A percentile compares a stretch with the other conserved stretches of the same genome.
Evolutionary conservation across 2,329 filamentous ascomycete species (phyloP).

Genomic region (Mycosphaerelloides madeirae): DNA sequence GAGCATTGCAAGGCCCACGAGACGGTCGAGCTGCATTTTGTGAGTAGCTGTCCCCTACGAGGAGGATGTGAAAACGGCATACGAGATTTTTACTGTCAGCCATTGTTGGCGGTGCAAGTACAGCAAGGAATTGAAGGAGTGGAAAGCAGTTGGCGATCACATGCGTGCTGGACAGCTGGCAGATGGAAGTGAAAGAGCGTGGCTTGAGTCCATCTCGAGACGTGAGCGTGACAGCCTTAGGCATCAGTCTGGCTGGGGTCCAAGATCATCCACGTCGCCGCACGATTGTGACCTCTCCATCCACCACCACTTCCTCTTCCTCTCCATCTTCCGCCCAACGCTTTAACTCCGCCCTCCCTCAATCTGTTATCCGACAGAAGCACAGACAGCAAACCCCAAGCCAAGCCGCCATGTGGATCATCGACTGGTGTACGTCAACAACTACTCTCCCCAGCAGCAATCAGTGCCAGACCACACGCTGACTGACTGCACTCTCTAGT

Average conservation of each 20-base stretch:
- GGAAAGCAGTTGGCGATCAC: not conserved
- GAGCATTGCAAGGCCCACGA: slow-evolving; percentile 71
- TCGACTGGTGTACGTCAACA: slow-evolving; percentile 78
- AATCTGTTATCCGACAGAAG: not conserved
- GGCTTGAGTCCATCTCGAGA: too few relatives aligned
- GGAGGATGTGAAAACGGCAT: not conserved
- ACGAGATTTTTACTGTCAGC: slow-evolving; percentile 18
- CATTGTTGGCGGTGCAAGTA: slow-evolving; percentile 10
- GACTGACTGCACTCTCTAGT: slow-evolving; percentile 48
- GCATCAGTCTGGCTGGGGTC: too few relatives aligned
- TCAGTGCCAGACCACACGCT: slow-evolving; percentile 2
- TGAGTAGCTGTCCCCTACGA: not conserved
- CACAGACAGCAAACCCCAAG: not conserved
- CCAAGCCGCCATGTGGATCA: slow-evolving; percentile 67
- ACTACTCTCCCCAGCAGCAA: not conserved
- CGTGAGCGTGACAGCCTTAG: too few relatives aligned
- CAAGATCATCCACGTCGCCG: too few relatives aligned
- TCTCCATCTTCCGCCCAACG: too few relatives aligned
- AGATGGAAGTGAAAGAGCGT: too few relatives aligned
- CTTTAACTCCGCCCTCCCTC: too few relatives aligned
- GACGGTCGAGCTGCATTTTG: slow-evolving; percentile 74
- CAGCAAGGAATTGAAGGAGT: not conserved
- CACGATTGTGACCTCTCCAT: too few relatives aligned
- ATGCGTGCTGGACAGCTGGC: not conserved
- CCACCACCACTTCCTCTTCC: too few relatives aligned